A percentile compares a stretch with the other conserved stretches of the same genome.
Evolutionary conservation across 2,329 filamentous ascomycete genomes (phyloP).

Genomic region (Paramyrothecium sp.): DNA sequence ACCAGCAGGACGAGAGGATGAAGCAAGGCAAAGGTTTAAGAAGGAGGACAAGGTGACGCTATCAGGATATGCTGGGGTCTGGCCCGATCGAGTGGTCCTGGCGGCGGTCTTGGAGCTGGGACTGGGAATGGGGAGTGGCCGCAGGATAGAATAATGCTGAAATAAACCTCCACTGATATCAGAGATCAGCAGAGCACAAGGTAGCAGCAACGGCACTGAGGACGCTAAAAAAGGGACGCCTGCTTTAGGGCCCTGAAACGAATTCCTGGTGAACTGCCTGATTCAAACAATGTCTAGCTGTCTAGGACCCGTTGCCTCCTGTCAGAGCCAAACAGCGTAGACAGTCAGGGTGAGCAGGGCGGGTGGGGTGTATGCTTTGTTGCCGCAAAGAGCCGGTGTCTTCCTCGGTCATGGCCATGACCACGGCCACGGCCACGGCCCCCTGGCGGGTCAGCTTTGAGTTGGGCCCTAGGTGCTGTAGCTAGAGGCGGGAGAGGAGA

Average conservation of each 20-base stretch:
- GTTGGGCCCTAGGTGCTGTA: too few species aligned
- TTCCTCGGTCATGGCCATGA: too few species aligned
- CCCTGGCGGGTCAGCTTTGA: too few species aligned
- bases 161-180: too few species aligned
- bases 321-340: too few species aligned
- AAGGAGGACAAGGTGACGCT: not conserved
- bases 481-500: conserved; percentile 4
- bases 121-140: too few species aligned
- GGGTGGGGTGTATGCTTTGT: too few species aligned
- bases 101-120: not conserved
- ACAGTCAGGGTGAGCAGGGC: too few species aligned
- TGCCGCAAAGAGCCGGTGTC: too few species aligned
- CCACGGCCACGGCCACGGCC: too few species aligned
- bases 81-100: not conserved
- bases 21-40: not conserved
- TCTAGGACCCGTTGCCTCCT: not conserved
- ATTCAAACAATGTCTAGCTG: not conserved
- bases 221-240: not conserved
- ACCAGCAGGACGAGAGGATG: not conserved
- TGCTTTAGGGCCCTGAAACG: not conserved
- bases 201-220: not conserved
- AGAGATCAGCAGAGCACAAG: too few species aligned
- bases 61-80: not conserved
- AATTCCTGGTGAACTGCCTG: not conserved
- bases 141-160: too few species aligned